Evolutionary conservation across 495 filamentous ascomycete species (phyloP).

Genomic region (Achaetomiella virescens): DNA sequence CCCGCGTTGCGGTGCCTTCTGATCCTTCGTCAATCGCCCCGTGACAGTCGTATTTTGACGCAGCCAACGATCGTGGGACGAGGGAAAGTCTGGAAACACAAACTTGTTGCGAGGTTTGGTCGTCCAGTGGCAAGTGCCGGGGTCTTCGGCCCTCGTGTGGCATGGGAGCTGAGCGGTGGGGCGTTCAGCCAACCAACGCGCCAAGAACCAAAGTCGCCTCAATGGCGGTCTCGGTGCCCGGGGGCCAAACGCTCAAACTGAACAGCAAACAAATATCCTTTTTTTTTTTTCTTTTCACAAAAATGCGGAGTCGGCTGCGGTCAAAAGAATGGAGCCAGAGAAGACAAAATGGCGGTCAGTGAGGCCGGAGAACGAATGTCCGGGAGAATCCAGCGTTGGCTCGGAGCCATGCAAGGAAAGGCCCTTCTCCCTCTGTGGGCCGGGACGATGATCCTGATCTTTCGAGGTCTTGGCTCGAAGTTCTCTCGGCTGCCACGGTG

Average conservation of each 20-base stretch:
- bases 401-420: too few relatives aligned
- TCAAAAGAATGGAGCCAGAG: too few relatives aligned
- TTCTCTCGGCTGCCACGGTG: too few relatives aligned
- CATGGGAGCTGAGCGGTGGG: constrained; percentile 15
- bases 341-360: constrained; percentile 1
- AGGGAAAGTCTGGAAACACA: too few relatives aligned
- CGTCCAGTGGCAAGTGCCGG: constrained; percentile 1
- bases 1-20: not conserved
- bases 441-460: too few relatives aligned
- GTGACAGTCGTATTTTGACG: too few relatives aligned
- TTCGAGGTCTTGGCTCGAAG: too few relatives aligned
- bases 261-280: not conserved
- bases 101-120: not conserved
- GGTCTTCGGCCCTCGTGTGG: not conserved
- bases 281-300: not conserved
- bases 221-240: constrained; percentile 19
- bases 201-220: constrained; percentile 21
- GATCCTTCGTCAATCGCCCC: not conserved
- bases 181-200: constrained; percentile 18
- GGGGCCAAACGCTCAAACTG: not conserved
- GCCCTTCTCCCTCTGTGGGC: too few relatives aligned
- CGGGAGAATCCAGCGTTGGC: not conserved
- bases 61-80: too few relatives aligned
- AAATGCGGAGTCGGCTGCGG: not conserved
- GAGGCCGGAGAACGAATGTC: not conserved